Evolutionary conservation across 495 filamentous ascomycete genomes (phyloP).

Genomic region (Xylaria palmicola): DNA sequence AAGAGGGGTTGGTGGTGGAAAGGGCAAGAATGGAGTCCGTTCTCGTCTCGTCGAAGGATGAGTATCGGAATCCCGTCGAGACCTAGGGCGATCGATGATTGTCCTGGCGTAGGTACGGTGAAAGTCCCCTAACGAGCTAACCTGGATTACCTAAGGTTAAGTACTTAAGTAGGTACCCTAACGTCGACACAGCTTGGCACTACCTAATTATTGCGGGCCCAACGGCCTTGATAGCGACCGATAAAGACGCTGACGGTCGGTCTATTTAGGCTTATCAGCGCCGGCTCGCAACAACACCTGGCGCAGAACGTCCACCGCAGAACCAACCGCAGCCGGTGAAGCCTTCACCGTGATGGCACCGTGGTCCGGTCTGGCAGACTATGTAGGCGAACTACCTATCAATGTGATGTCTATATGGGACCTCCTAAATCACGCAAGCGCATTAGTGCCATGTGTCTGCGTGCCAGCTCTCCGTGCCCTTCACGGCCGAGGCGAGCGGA

Average conservation of each 20-base stretch:
- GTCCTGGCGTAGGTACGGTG: no score
- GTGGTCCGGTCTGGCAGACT: no score
- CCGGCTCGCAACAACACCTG: no score
- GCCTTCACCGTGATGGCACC: neutral
- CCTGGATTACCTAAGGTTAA: neutral
- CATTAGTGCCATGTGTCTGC: slow-evolving; percentile 3
- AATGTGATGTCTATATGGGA: neutral
- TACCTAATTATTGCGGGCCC: neutral
- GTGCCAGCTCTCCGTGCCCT: neutral
- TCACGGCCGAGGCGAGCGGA: neutral
- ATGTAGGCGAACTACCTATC: neutral
- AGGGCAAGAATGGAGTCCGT: no score
- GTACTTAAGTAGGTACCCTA: neutral
- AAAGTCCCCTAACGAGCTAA: no score
- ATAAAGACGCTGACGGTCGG: neutral
- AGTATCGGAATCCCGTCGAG: no score
- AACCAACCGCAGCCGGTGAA: neutral
- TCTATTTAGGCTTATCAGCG: slow-evolving; percentile 15
- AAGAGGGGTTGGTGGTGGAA: no score
- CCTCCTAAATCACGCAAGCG: neutral
- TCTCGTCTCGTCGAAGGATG: no score
- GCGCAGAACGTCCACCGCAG: no score
- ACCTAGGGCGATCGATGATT: no score
- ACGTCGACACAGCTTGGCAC: neutral
- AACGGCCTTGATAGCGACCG: neutral